Evolutionary conservation across 139 green algal genomes (phyloP), one percentile per base, ranked within the genome.

Genomic region (Yamagishiella unicocca): DNA sequence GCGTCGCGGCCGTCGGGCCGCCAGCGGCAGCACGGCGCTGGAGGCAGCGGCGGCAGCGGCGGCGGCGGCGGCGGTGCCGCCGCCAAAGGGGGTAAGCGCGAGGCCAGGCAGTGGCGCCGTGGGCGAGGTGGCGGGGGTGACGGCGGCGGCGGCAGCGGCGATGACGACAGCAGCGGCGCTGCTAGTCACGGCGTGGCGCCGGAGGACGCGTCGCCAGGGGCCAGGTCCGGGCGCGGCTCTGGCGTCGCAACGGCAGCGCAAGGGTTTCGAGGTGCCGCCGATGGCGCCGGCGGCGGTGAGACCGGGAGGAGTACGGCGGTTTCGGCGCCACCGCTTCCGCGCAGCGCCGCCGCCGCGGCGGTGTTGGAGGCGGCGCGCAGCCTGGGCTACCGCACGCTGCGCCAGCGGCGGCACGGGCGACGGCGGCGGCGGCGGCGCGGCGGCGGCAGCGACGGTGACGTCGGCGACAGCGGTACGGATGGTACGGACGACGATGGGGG

Each of bases 361-460:
- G 35, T 70, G 35, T 38, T 87, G 35, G 67, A 29, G 82, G 45
- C 31, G 33, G 67, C 55, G 14, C 77, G 77, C 24, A 45, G 55
- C 22, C 25, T 73, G 27, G 40, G 77, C 38, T 42, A 67, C 54
- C 12, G 54, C 10, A 22, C 22, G 4, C 19, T 27, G 43, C 29
- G 43, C 14, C 45, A 46, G n/a, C 25, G 37, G 73, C 43, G 24
- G 71, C 71, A 55, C 38, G 17, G 70, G 21, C 6, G 27, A 19
- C n/a, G n/a, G n/a, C n/a, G 61, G 50, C 50, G 50, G 50, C 50
- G 17, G 50, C 14, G 12, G 12, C 14, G 17, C 50, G 50, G 50
- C 50, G 50, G 50, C 50, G 50, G 9, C 9, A 40, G 31, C 31
- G 31, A 4, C 25, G 64, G 64, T 14, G 64, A 2, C 4, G 64